phyloP scores from a whole-genome alignment of 352 stramenopile species.

The Phytophthora sansomeana region DNA sequence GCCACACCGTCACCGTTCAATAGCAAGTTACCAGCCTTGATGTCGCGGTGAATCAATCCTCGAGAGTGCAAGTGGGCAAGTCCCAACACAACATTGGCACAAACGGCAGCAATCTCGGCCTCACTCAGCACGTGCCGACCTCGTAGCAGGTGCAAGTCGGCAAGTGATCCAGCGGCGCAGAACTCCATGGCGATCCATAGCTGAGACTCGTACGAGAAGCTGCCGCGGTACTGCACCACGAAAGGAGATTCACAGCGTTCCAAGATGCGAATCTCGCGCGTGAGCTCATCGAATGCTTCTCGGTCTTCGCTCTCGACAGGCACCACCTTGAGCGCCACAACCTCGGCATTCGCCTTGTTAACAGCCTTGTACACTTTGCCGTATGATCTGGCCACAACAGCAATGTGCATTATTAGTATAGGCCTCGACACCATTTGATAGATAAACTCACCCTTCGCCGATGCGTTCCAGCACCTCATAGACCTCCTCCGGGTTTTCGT shows the following conservation, averaged over 20 bases:
- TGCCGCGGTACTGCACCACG: slow-evolving; percentile 88
- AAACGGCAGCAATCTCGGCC: slow-evolving; percentile 75
- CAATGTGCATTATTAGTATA: slow-evolving; percentile 19
- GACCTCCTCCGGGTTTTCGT: slow-evolving; percentile 73
- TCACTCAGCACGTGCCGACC: slow-evolving; percentile 58
- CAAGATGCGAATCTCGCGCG: slow-evolving; percentile 89
- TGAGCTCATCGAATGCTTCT: slow-evolving; percentile 64
- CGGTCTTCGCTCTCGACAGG: slow-evolving; percentile 80
- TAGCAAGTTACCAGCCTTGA: slow-evolving; percentile 91
- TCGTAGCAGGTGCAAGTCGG: slow-evolving; percentile 77
- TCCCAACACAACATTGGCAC: slow-evolving; percentile 70
- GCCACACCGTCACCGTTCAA: slow-evolving; percentile 68
- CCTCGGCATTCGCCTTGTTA: slow-evolving; percentile 57
- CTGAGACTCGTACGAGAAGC: slow-evolving; percentile 77
- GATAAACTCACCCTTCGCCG: slow-evolving; percentile 64
- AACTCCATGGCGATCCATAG: slow-evolving; percentile 93
- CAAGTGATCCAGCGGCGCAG: slow-evolving; percentile 84
- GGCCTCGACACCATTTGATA: background rate
- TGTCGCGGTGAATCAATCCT: slow-evolving; percentile 87
- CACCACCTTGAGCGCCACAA: slow-evolving; percentile 89
- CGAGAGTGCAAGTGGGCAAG: slow-evolving; percentile 85
- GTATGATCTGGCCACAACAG: slow-evolving; percentile 60
- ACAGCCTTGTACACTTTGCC: slow-evolving; percentile 89
- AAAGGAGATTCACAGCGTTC: slow-evolving; percentile 82
- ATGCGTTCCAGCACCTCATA: slow-evolving; percentile 82